Conservation (phyloP, 306 rosid genomes). For the Casuarina glauca region DNA sequence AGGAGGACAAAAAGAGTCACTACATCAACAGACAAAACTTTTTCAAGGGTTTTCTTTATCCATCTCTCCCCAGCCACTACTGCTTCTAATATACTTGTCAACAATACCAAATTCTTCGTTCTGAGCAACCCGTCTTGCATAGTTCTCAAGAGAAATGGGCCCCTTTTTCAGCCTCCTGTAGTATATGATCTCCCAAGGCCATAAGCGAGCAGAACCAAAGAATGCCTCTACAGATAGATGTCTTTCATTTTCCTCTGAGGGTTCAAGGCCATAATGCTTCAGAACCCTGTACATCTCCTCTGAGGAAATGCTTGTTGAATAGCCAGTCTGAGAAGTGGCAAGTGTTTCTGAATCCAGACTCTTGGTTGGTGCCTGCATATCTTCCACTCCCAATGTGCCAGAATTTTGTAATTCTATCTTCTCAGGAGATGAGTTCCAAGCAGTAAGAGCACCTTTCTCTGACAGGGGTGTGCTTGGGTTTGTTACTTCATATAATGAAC, state of each 20-base stretch:
- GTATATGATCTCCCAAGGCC: constrained; percentile 74
- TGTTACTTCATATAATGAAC: constrained; percentile 25
- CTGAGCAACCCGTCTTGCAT: constrained; percentile 64
- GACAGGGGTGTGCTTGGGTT: constrained; percentile 24
- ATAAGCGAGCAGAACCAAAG: constrained; percentile 64
- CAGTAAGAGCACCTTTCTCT: constrained; percentile 2
- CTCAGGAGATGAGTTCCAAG: constrained; percentile 33
- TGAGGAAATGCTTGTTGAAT: constrained; percentile 38
- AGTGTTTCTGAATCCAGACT: constrained; percentile 36
- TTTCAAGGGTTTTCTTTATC: constrained; percentile 27
- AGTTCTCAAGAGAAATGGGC: constrained; percentile 59
- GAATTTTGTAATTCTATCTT: constrained; percentile 20
- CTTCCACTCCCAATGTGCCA: constrained; percentile 23
- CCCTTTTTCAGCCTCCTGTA: constrained; percentile 70
- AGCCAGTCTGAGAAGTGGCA: constrained; percentile 21
- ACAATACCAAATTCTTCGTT: constrained; percentile 61
- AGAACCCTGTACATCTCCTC: constrained; percentile 58
- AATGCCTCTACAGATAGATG: constrained; percentile 35
- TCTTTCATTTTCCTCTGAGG: constrained; percentile 42
- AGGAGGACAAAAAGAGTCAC: constrained; percentile 5
- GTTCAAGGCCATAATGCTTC: constrained; percentile 54
- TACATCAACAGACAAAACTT: constrained; percentile 1
- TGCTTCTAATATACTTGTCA: constrained; percentile 67
- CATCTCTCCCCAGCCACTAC: constrained; percentile 72
- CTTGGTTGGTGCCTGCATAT: constrained; percentile 24